Percentiles rank a stretch among this genome's conserved stretches.
These are phyloP conservation scores for Cutaneotrichosporon sp. DNA, from an alignment of 1,284 basidiomycete species.

Conservation along the genomic window DNA sequence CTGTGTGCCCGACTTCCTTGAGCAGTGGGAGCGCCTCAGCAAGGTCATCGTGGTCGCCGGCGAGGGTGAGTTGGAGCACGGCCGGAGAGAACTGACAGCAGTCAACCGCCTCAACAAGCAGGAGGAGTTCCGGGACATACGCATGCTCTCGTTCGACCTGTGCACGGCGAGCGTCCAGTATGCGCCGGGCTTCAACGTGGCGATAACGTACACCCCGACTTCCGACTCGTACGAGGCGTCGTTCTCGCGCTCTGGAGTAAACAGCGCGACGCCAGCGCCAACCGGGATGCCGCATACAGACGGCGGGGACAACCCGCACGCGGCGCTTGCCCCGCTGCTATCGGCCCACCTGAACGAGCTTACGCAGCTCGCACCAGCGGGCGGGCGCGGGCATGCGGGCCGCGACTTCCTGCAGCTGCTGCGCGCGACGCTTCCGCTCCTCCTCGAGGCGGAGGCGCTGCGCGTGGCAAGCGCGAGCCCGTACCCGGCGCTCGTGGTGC, in stretches of 20 bases:
- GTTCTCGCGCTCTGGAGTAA: constrained; percentile 27
- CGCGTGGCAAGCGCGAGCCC: constrained; percentile 16
- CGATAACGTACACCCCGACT: constrained; percentile 47
- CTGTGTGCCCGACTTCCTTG: constrained; percentile 82
- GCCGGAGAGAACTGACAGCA: constrained; percentile 40
- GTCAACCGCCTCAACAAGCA: constrained; percentile 77
- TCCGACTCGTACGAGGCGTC: constrained; percentile 48
- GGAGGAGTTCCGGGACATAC: constrained; percentile 69
- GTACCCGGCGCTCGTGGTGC: constrained; percentile 29
- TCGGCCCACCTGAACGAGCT: constrained; percentile 46
- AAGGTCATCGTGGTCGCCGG: constrained; percentile 90
- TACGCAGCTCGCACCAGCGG: constrained; percentile 12
- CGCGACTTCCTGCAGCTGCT: constrained; percentile 39
- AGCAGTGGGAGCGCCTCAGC: constrained; percentile 86
- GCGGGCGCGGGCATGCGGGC: constrained; percentile 21
- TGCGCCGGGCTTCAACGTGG: constrained; percentile 43
- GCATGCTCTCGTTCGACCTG: constrained; percentile 79
- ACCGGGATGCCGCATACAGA: background rate
- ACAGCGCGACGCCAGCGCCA: constrained; percentile 4
- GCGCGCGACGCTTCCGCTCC: constrained; percentile 38
- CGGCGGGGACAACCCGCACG: constrained; percentile 37
- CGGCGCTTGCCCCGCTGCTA: constrained; percentile 35
- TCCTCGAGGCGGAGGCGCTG: constrained; percentile 30
- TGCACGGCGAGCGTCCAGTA: constrained; percentile 87
- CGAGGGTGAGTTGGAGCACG: constrained; percentile 61